Percentiles rank a stretch among this genome's conserved stretches.
Evolutionary conservation across 1,284 basidiomycete species (phyloP).

Genomic region (Puccinia novopanici): DNA sequence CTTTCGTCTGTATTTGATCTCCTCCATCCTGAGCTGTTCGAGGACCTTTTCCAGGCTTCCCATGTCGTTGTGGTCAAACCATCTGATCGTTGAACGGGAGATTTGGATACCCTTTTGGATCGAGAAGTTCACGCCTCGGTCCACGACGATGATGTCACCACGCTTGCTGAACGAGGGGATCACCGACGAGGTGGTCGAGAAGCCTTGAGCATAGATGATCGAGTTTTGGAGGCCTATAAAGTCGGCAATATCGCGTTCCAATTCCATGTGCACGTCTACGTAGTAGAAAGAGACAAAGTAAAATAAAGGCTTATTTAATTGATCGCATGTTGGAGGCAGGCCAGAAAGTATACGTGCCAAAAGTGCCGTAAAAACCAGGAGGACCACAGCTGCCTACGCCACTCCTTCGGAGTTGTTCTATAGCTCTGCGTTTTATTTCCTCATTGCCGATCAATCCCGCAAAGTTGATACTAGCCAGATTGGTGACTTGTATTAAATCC

Average conservation of each 20-base stretch:
- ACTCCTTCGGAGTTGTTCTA: conserved; percentile 84
- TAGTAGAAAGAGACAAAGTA: not conserved
- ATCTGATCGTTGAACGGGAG: conserved; percentile 84
- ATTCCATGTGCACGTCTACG: conserved; percentile 82
- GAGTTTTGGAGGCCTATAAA: conserved; percentile 85
- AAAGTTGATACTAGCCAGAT: conserved; percentile 91
- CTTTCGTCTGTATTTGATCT: conserved; percentile 76
- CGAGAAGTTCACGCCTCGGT: conserved; percentile 87
- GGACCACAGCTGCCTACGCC: conserved; percentile 96
- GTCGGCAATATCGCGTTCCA: conserved; percentile 84
- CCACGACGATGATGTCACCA: conserved; percentile 96
- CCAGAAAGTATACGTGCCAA: conserved; percentile 66
- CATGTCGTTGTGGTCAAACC: conserved; percentile 95
- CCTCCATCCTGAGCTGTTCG: conserved; percentile 78
- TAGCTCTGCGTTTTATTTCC: conserved; percentile 77
- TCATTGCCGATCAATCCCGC: conserved; percentile 86
- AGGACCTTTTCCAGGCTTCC: conserved; percentile 85
- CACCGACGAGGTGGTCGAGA: conserved; percentile 86
- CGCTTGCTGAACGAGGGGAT: conserved; percentile 98
- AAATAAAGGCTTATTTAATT: conserved; percentile 60
- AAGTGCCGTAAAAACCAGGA: conserved; percentile 94
- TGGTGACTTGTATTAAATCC: conserved; percentile 65
- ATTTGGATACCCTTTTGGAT: conserved; percentile 98
- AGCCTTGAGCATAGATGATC: conserved; percentile 93
- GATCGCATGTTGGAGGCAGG: conserved; percentile 59